Evolutionary conservation across 768 basidiomycete species (phyloP).

Genomic region (Suillus occidentalis): DNA sequence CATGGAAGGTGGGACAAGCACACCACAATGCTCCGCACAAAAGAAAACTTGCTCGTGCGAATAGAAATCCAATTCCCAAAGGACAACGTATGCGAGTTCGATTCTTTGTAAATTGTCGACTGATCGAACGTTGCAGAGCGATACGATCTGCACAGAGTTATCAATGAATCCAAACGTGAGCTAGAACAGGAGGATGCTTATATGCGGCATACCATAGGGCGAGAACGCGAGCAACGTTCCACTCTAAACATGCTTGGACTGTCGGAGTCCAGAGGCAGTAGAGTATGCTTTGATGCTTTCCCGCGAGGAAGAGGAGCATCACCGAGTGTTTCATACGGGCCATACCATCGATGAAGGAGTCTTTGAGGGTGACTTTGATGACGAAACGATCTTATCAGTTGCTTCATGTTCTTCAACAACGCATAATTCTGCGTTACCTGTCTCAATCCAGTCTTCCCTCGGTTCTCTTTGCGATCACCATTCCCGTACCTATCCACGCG

Average conservation of each 20-base stretch:
- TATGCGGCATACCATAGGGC: slow-evolving; percentile 39
- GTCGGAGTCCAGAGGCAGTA: slow-evolving; percentile 68
- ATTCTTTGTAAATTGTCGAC: not conserved
- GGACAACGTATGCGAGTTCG: slow-evolving; percentile 42
- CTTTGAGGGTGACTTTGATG: slow-evolving; percentile 57
- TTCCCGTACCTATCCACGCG: slow-evolving; percentile 30
- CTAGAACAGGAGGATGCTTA: slow-evolving; percentile 50
- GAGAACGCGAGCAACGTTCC: slow-evolving; percentile 57
- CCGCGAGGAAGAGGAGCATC: slow-evolving; percentile 60
- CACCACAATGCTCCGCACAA: slow-evolving; percentile 32
- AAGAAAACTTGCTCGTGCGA: slow-evolving; percentile 27
- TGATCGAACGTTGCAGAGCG: slow-evolving; percentile 45
- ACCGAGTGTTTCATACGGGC: slow-evolving; percentile 9
- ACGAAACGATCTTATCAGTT: slow-evolving; percentile 23
- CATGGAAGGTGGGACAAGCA: slow-evolving; percentile 63
- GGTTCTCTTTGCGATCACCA: slow-evolving; percentile 21
- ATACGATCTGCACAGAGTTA: slow-evolving; percentile 60
- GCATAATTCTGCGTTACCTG: slow-evolving; percentile 8
- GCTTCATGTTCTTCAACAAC: slow-evolving; percentile 23
- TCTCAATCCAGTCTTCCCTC: slow-evolving; percentile 19
- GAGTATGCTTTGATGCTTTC: slow-evolving; percentile 86
- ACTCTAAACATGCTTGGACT: slow-evolving; percentile 66
- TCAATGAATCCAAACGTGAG: slow-evolving; percentile 55
- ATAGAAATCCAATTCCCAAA: slow-evolving; percentile 36
- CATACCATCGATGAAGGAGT: slow-evolving; percentile 48